Evolutionary conservation across 805 yeast species (phyloP).

Genomic region (Candida schatavii): DNA sequence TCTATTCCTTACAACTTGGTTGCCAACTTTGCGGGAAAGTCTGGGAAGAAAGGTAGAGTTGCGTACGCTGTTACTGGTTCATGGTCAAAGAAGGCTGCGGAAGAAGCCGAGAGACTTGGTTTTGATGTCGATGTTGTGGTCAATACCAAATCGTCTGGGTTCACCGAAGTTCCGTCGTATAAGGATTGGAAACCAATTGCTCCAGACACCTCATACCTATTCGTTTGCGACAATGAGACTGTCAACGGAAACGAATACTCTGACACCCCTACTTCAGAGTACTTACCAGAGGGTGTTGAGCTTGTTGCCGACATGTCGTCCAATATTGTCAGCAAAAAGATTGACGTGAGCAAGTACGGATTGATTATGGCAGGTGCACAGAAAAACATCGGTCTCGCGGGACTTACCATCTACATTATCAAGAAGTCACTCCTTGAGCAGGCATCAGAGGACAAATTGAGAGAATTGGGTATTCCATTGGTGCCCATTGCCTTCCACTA

Average conservation of each 20-base stretch:
- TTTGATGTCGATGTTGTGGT: constrained; percentile 66
- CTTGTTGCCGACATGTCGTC: constrained; percentile 95
- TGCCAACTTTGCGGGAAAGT: constrained; percentile 68
- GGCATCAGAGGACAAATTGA: constrained; percentile 61
- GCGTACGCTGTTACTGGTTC: constrained; percentile 90
- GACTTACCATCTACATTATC: constrained; percentile 87
- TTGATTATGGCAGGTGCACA: constrained; percentile 97
- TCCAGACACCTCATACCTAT: constrained; percentile 69
- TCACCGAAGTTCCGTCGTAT: constrained; percentile 61
- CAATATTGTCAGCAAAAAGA: constrained; percentile 74
- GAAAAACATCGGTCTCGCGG: constrained; percentile 96
- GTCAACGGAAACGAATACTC: constrained; percentile 89
- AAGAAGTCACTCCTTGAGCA: constrained; percentile 74
- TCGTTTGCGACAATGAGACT: constrained; percentile 95
- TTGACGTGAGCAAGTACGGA: constrained; percentile 85
- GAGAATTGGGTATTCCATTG: constrained; percentile 62
- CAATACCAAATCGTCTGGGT: constrained; percentile 59
- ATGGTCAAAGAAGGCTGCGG: constrained; percentile 87
- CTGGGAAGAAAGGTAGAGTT: constrained; percentile 74
- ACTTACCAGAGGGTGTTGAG: constrained; percentile 66
- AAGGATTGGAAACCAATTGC: constrained; percentile 58
- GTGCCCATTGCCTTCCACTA: constrained; percentile 87
- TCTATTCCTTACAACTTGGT: constrained; percentile 78
- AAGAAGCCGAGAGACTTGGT: constrained; percentile 86
- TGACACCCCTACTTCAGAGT: constrained; percentile 47